Evolutionary conservation across 1,284 basidiomycete species (phyloP), one percentile per base, ranked within the genome.

Genomic region (Gomphus bonarii): DNA sequence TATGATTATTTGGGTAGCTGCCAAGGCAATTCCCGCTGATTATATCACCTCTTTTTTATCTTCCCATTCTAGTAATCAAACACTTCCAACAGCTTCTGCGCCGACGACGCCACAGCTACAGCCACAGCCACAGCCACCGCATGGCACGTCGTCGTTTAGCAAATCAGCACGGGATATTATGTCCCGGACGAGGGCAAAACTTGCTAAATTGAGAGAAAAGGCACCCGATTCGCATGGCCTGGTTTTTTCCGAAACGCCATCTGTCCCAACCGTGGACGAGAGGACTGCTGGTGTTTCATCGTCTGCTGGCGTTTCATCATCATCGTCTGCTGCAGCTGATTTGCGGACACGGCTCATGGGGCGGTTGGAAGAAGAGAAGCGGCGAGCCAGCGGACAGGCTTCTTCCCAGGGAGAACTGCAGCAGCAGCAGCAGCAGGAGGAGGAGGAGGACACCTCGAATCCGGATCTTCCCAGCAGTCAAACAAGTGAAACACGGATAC

Each of bases 291-390:
- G 54, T 42, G 31, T 42, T n/a, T 54, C 28, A 59, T 47, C 55
- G 16, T 55, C 57, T 31, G 22, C 57, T 48, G n/a, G n/a, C n/a
- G n/a, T n/a, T n/a, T n/a, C n/a, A n/a, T n/a, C n/a, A n/a, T n/a
- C n/a, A n/a, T n/a, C n/a, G n/a, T n/a, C n/a, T n/a, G n/a, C n/a
- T n/a, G n/a, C n/a, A n/a, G 31, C 58, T 57, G 65, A 66, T 57
- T 58, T 65, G 61, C 76, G 75, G 60, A 65, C 69, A 56, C 66
- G 66, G 63, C 68, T 80, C 60, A 66, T 80, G 58, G 65, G 68
- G 60, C 75, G 73, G 65, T 71, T 82, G 52, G 71, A 71, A 62
- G 65, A 70, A 59, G 78, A 79, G 67, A 76, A 73, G 68, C 67
- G 64, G 55, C 63, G 63, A 35, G 65, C 65, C 18, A 38, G 11